phyloP scores from a whole-genome alignment of 2,329 filamentous ascomycete genomes.

The Trematosphaeria pertusa region DNA sequence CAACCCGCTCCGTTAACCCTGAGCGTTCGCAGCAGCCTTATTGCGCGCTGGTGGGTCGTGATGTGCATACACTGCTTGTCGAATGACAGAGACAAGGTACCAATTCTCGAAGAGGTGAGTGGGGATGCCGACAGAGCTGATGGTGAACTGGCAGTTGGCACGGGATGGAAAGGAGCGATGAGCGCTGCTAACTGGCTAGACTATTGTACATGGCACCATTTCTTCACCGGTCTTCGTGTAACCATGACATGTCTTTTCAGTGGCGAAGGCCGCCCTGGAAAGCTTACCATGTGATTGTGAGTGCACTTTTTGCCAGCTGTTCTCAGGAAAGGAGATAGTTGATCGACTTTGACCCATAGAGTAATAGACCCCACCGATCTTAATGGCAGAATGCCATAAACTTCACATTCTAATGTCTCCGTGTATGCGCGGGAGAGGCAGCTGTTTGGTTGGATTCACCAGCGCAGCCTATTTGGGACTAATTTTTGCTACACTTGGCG shows the following conservation, averaged over 20 bases:
- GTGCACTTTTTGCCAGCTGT: too few relatives aligned
- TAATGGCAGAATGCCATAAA: too few relatives aligned
- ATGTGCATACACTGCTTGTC: conserved; percentile 10
- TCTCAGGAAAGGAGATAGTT: too few relatives aligned
- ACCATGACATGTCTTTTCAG: neutral
- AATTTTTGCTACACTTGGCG: too few relatives aligned
- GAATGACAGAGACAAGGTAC: conserved; percentile 16
- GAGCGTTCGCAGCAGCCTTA: conserved; percentile 16
- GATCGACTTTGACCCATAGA: too few relatives aligned
- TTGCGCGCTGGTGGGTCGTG: neutral
- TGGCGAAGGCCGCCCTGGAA: neutral
- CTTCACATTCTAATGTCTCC: too few relatives aligned
- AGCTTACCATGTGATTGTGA: too few relatives aligned
- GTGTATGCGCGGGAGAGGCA: too few relatives aligned
- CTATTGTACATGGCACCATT: neutral
- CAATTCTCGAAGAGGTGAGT: neutral
- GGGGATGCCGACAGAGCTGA: neutral
- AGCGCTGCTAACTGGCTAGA: neutral
- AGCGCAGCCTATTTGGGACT: too few relatives aligned
- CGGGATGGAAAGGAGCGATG: neutral
- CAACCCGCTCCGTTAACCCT: conserved; percentile 12
- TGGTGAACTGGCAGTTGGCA: conserved; percentile 28
- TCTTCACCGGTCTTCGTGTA: conserved; percentile 11
- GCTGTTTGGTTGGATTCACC: too few relatives aligned
- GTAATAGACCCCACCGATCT: too few relatives aligned